phyloP scores from a whole-genome alignment of 2,329 filamentous ascomycete genomes.

The Thelonectria discophora region DNA sequence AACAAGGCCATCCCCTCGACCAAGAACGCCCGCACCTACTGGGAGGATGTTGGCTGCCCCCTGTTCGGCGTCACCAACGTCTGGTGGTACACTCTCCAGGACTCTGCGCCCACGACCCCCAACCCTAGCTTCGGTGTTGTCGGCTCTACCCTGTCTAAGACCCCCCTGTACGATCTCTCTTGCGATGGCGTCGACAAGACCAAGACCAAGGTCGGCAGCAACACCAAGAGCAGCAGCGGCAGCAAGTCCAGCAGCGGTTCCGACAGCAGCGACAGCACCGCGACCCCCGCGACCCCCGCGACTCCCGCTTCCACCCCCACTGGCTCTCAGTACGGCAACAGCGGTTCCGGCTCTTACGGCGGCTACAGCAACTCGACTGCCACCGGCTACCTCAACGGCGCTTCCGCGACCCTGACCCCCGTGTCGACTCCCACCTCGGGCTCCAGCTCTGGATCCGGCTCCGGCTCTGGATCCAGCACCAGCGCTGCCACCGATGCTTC shows the following conservation, averaged over 20 bases:
- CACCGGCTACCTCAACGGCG: conserved; percentile 4
- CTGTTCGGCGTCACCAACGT: conserved; percentile 71
- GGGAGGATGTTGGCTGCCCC: conserved; percentile 79
- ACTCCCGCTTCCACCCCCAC: conserved; percentile 25
- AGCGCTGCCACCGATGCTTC: conserved; percentile 26
- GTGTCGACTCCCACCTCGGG: neutral
- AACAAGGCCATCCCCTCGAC: conserved; percentile 70
- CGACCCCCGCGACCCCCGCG: conserved; percentile 15
- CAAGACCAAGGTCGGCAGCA: conserved; percentile 18
- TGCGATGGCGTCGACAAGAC: conserved; percentile 49
- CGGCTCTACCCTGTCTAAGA: conserved; percentile 60
- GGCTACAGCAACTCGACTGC: conserved; percentile 12
- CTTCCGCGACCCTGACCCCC: neutral
- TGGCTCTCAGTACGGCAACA: conserved; percentile 1
- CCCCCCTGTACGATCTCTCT: conserved; percentile 70
- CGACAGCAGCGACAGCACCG: neutral
- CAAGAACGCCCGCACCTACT: conserved; percentile 80
- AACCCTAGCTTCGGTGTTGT: conserved; percentile 77
- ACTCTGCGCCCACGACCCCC: conserved; percentile 66
- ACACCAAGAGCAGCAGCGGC: conserved; percentile 13
- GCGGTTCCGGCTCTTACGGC: neutral
- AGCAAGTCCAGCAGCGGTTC: conserved; percentile 10
- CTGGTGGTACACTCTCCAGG: conserved; percentile 83
- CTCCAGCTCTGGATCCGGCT: conserved; percentile 14
- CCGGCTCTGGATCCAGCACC: conserved; percentile 39